Base-by-base conservation (phyloP, 208 protist genomes). In the Trypanosoma rangeli region DNA sequence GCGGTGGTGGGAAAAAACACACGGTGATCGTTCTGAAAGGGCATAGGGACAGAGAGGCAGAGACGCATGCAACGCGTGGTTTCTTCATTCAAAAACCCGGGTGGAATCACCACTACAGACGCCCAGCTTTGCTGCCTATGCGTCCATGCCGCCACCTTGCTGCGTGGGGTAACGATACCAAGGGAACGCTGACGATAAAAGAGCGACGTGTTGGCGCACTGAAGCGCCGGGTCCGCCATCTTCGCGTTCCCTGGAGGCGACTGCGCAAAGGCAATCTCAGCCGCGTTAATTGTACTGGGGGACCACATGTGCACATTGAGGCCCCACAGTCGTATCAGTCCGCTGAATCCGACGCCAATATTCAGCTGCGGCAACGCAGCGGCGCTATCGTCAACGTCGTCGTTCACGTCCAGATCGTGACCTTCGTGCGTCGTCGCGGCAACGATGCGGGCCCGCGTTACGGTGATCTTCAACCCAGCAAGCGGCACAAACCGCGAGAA, bases 1-100 rank as follows among this genome's bases (percentile, higher is more conserved):
- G 73, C 73, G 5, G 61, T 49, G 24, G 76, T 80, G 28, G 82
- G 73, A 28, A 56, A 46, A 48, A 84, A 87, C 10, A 79, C 70
- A 29, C 81, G 82, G 33, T 66, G 71, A 13, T 67, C 49, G 24
- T 52, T 73, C 28, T 74, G 61, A 77, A 93, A 93, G 8, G 82
- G 74, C 49, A 80, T 73, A 0, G 84, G 87, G 10, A 93, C 71
- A 37, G 87, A 93, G n/a, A 93, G 76, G 60, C 87, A 93, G 31
- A 93, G 26, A 57, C 81, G 87, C 79, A 93, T 84, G 49, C 74
- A 80, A 3, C 79, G 78, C 22, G 70, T 68, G 20, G 79, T 83
- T 57, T 83, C 79, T 22, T 79, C 59, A 15, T 31, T 24, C 9
- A 93, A 71, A 76, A 85, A 90, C 28, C 77, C 76, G 0, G 79